These are phyloP conservation scores for Dunaliella primolecta DNA, from an alignment of 139 green algal genomes.

Conservation along the genomic window DNA sequence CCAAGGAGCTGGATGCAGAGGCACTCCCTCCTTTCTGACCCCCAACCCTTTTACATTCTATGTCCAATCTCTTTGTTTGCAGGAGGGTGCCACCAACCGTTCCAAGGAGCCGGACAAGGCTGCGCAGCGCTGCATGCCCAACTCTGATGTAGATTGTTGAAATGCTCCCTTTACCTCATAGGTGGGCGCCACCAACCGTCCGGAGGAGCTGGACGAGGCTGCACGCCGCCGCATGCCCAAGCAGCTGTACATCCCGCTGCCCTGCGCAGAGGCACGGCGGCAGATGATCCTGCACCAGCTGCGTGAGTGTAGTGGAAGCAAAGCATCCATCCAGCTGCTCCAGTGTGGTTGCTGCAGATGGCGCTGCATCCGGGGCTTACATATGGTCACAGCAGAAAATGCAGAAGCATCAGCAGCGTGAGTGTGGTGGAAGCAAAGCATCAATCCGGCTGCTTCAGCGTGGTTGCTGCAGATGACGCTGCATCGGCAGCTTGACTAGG, in stretches of 20 bases:
- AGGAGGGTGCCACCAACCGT: constrained; percentile 96
- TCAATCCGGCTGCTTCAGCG: background rate
- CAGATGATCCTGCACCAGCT: constrained; percentile 70
- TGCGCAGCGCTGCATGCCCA: constrained; percentile 15
- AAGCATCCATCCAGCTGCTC: background rate
- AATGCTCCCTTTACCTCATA: too few species aligned
- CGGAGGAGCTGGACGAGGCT: constrained; percentile 95
- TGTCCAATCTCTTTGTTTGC: too few species aligned
- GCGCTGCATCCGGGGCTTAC: background rate
- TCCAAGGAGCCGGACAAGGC: constrained; percentile 51
- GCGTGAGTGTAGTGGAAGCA: constrained; percentile 2
- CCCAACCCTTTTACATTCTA: too few species aligned
- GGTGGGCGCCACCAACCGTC: background rate
- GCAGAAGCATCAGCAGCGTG: constrained; percentile 60
- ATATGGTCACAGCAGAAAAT: constrained; percentile 53
- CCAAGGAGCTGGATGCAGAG: too few species aligned
- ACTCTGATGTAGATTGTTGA: too few species aligned
- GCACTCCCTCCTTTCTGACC: too few species aligned
- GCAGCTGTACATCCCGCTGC: constrained; percentile 98
- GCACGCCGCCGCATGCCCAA: constrained; percentile 92
- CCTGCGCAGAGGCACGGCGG: constrained; percentile 66
- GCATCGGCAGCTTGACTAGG: too few species aligned
- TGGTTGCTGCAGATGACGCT: background rate
- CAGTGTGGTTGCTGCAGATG: background rate
- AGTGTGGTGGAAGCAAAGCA: background rate